A percentile compares a stretch with the other conserved stretches of the same genome.
Conservation (phyloP, 352 stramenopile genomes). For the Globisporangium sylvaticum region DNA sequence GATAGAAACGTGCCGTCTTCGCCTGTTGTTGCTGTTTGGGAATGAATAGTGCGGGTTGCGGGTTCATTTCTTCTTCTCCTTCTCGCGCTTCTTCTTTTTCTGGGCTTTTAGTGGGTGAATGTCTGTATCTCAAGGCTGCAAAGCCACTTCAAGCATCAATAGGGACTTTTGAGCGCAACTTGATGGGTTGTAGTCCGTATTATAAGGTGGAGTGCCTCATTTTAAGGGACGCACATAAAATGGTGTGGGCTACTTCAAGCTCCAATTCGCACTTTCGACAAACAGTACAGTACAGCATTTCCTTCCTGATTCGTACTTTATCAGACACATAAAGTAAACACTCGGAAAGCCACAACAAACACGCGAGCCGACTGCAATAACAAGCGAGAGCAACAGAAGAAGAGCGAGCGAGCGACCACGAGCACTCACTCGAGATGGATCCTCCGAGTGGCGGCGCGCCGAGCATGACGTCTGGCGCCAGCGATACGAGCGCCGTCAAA, state of each 20-base stretch:
- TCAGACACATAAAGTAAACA: background rate
- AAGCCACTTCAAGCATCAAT: background rate
- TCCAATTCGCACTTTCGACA: background rate
- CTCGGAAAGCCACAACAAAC: background rate
- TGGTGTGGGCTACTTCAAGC: constrained; percentile 10
- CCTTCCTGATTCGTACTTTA: constrained; percentile 1
- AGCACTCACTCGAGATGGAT: background rate
- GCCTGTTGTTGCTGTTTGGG: background rate
- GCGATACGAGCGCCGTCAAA: constrained; percentile 9
- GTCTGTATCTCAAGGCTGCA: background rate
- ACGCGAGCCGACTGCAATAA: background rate
- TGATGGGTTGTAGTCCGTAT: background rate
- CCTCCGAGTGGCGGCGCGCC: background rate
- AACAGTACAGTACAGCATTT: background rate
- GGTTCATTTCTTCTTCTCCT: background rate
- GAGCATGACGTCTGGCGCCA: background rate
- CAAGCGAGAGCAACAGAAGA: background rate
- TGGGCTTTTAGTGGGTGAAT: background rate
- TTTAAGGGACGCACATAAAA: background rate
- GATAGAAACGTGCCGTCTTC: background rate
- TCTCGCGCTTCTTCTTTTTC: background rate
- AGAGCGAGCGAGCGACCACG: background rate
- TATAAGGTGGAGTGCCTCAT: background rate
- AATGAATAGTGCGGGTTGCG: background rate
- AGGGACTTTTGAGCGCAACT: background rate